Evolutionary conservation across 768 basidiomycete genomes (phyloP).

Genomic region (Boletus rubroflammeus): DNA sequence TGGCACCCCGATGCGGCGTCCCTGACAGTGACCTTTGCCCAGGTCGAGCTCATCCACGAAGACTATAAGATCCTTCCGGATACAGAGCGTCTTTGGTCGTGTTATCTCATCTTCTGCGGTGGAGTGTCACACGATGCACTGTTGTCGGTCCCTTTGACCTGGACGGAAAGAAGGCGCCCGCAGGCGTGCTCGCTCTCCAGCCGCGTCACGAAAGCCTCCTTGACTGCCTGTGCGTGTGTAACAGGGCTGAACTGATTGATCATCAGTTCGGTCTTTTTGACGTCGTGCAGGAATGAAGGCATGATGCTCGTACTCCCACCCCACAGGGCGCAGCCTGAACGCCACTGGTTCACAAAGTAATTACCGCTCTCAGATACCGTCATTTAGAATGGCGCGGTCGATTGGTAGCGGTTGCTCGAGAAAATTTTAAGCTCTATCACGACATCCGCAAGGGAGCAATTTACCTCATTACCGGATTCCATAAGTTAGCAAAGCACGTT

Average conservation of each 20-base stretch:
- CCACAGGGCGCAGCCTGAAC: conserved; percentile 23
- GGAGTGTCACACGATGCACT: not conserved
- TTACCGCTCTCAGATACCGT: conserved; percentile 15
- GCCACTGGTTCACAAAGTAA: conserved; percentile 14
- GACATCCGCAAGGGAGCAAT: conserved; percentile 15
- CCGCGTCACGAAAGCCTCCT: not conserved
- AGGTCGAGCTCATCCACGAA: conserved; percentile 2
- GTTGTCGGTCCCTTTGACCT: not conserved
- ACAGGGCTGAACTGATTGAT: not conserved
- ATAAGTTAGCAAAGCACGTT: not conserved
- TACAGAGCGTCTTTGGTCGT: not conserved
- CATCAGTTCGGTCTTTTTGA: not conserved
- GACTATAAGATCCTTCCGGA: not conserved
- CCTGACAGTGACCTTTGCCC: conserved; percentile 19
- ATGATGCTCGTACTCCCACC: conserved; percentile 25
- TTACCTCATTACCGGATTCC: conserved; percentile 21
- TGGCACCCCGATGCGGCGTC: conserved; percentile 10
- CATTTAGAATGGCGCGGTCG: conserved; percentile 10
- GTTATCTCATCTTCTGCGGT: not conserved
- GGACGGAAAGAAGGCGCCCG: too few species aligned
- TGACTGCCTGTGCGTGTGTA: too few species aligned
- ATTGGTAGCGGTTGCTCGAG: conserved; percentile 23
- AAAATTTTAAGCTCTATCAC: not conserved
- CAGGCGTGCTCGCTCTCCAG: not conserved
- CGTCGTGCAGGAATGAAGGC: conserved; percentile 12